Percentiles rank a stretch among this genome's conserved stretches.
Evolutionary conservation across 176 grass and related monocot genomes (phyloP).

Genomic region (Saccharum officinarum): DNA sequence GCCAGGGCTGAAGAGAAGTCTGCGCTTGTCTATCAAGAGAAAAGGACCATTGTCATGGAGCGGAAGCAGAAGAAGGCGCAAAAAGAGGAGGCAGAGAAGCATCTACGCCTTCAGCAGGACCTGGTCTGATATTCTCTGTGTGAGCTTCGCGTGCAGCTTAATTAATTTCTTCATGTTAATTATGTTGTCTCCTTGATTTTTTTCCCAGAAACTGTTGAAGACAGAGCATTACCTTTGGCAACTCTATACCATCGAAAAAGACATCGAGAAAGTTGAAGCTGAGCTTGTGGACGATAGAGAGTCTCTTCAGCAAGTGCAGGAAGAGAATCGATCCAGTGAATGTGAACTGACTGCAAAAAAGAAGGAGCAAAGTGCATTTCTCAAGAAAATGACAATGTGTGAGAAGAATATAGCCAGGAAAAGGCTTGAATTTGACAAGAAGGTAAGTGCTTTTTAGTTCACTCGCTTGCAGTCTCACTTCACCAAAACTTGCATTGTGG

Average conservation of each 20-base stretch:
- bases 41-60: constrained; percentile 86
- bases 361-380: constrained; percentile 86
- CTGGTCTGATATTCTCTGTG: constrained; percentile 46
- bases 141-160: neutral
- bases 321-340: constrained; percentile 64
- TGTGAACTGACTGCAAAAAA: constrained; percentile 68
- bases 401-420: constrained; percentile 90
- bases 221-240: constrained; percentile 90
- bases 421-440: constrained; percentile 90
- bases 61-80: constrained; percentile 98
- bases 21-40: constrained; percentile 96
- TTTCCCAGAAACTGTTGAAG: constrained; percentile 77
- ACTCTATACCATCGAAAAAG: constrained; percentile 84
- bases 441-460: constrained; percentile 44
- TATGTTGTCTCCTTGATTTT: neutral
- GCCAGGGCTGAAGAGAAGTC: constrained; percentile 76
- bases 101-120: constrained; percentile 76
- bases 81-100: constrained; percentile 96
- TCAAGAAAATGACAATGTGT: constrained; percentile 79
- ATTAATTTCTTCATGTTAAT: constrained; percentile 2
- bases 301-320: constrained; percentile 61
- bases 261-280: constrained; percentile 64
- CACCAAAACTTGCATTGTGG: constrained; percentile 10
- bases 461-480: constrained; percentile 1
- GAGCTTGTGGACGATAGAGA: constrained; percentile 76